Conservation (phyloP, 2,329 filamentous ascomycete species). For the Cladosporium sp. region DNA sequence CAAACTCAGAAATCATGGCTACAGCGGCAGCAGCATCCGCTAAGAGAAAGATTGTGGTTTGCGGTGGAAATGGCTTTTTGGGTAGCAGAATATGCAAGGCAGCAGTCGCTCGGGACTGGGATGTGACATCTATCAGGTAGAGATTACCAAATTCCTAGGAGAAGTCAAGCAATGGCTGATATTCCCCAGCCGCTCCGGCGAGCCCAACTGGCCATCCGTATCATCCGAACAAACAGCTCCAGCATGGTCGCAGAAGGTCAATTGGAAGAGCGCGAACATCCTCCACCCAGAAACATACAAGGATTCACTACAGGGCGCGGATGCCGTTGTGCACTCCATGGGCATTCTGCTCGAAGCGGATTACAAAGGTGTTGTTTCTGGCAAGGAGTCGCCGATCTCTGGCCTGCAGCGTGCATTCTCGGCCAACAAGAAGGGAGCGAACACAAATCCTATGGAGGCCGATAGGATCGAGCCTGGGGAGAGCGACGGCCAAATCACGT, state of each 20-base stretch:
- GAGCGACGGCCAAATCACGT: slow-evolving; percentile 73
- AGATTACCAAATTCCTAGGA: background rate
- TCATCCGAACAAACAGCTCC: slow-evolving; percentile 66
- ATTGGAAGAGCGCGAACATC: slow-evolving; percentile 85
- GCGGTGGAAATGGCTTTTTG: slow-evolving; percentile 88
- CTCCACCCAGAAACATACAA: slow-evolving; percentile 76
- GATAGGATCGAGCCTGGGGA: slow-evolving; percentile 58
- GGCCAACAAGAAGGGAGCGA: slow-evolving; percentile 53
- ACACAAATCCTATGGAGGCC: slow-evolving; percentile 61
- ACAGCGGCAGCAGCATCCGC: slow-evolving; percentile 7
- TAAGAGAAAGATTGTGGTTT: slow-evolving; percentile 62
- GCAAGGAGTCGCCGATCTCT: slow-evolving; percentile 71
- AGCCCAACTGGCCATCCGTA: slow-evolving; percentile 76
- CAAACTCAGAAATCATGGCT: background rate
- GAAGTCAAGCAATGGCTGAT: background rate
- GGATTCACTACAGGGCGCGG: slow-evolving; percentile 65
- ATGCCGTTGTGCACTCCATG: slow-evolving; percentile 89
- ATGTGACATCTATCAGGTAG: slow-evolving; percentile 87
- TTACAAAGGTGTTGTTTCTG: slow-evolving; percentile 87
- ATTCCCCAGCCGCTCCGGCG: slow-evolving; percentile 69
- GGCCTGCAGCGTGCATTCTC: slow-evolving; percentile 77
- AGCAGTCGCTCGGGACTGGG: slow-evolving; percentile 78
- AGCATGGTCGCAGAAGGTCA: slow-evolving; percentile 72
- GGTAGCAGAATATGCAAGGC: slow-evolving; percentile 82
- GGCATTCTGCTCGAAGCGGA: slow-evolving; percentile 94